A percentile compares a stretch with the other conserved stretches of the same genome.
These are phyloP conservation scores for Annulohypoxylon bovei DNA, from an alignment of 495 filamentous ascomycete species.

Conservation along the genomic window DNA sequence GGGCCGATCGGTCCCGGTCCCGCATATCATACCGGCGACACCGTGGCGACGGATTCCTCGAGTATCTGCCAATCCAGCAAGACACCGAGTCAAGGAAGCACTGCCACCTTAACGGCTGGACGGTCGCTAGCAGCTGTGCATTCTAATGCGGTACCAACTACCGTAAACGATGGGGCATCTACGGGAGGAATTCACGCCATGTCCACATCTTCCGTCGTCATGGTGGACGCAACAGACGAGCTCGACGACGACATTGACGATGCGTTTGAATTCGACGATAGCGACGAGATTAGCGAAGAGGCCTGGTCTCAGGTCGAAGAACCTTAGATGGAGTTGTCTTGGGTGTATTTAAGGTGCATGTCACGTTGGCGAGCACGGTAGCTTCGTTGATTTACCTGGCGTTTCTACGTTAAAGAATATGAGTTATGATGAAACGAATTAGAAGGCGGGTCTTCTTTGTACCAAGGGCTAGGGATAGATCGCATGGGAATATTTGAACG, in stretches of 20 bases:
- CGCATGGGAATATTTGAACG: not conserved
- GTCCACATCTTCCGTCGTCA: slow-evolving; percentile 6
- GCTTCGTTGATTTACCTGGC: not conserved
- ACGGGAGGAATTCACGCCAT: not conserved
- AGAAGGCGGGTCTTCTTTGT: not conserved
- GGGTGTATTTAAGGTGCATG: not conserved
- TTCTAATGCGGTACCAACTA: slow-evolving; percentile 19
- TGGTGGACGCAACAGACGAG: not conserved
- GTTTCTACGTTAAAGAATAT: not conserved
- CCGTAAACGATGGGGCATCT: not conserved
- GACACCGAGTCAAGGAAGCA: slow-evolving; percentile 17
- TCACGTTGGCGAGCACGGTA: not conserved
- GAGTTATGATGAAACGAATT: not conserved
- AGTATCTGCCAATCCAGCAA: slow-evolving; percentile 21
- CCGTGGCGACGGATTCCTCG: slow-evolving; percentile 37
- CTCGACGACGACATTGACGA: slow-evolving; percentile 10
- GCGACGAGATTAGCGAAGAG: slow-evolving; percentile 23
- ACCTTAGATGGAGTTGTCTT: not conserved
- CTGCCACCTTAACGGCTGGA: slow-evolving; percentile 32
- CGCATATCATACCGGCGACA: slow-evolving; percentile 55
- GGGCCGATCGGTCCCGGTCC: slow-evolving; percentile 58
- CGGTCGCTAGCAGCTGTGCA: slow-evolving; percentile 26
- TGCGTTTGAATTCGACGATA: slow-evolving; percentile 19
- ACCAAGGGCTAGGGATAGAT: not conserved
- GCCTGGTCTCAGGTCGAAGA: slow-evolving; percentile 32